Percentiles rank a stretch among this genome's conserved stretches.
Evolutionary conservation across 805 yeast species (phyloP).

Genomic region (Pichia nakasei): DNA sequence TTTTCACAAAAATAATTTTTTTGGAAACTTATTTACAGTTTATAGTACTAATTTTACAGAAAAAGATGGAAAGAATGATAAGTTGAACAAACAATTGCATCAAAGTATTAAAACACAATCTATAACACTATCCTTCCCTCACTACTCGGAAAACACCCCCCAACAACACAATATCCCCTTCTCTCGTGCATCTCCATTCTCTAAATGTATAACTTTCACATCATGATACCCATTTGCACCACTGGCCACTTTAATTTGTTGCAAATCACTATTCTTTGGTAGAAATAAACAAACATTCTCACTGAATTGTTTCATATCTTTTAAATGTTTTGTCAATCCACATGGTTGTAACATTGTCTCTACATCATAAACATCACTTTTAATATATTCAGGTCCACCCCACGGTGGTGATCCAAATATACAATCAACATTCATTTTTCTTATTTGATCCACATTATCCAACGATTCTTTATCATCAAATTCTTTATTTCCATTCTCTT

Average conservation of each 20-base stretch:
- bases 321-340: conserved; percentile 34
- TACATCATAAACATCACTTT: conserved; percentile 35
- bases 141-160: background rate
- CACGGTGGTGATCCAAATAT: conserved; percentile 75
- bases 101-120: too few relatives aligned
- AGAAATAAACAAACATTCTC: conserved; percentile 48
- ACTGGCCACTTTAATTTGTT: background rate
- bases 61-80: too few relatives aligned
- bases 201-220: background rate
- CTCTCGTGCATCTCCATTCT: background rate
- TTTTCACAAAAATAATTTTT: too few relatives aligned
- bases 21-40: too few relatives aligned
- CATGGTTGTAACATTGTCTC: conserved; percentile 35
- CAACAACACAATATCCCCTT: conserved; percentile 2
- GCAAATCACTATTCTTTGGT: conserved; percentile 39
- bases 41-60: too few relatives aligned
- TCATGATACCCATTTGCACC: background rate
- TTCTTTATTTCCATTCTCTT: background rate
- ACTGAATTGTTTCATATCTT: conserved; percentile 32
- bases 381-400: conserved; percentile 67
- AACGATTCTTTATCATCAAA: background rate
- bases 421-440: conserved; percentile 33
- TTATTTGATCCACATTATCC: background rate
- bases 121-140: too few relatives aligned
- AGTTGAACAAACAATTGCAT: too few relatives aligned